Conservation (phyloP, 2,329 filamentous ascomycete species). For the Diatrype stigma region DNA sequence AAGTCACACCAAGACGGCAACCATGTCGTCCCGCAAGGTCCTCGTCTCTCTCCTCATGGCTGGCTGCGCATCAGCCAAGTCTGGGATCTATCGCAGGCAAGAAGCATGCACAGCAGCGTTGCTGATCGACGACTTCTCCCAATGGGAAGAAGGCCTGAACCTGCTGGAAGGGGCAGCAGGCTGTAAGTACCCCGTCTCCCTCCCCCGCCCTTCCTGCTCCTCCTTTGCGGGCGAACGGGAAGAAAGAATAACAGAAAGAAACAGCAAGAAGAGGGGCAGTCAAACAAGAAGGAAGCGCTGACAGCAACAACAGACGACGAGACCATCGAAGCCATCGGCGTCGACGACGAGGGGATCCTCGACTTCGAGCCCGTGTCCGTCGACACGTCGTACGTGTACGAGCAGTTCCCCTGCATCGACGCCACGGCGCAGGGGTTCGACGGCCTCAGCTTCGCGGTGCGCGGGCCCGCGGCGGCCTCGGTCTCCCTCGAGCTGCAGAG, state of each 20-base stretch:
- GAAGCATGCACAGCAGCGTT: slow-evolving; percentile 24
- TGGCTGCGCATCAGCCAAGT: neutral
- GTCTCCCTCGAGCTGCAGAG: slow-evolving; percentile 27
- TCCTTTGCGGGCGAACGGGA: no score
- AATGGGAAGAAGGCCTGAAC: slow-evolving; percentile 22
- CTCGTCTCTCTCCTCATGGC: neutral
- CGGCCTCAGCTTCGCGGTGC: slow-evolving; percentile 23
- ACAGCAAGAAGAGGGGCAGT: no score
- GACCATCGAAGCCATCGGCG: slow-evolving; percentile 21
- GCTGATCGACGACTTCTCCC: slow-evolving; percentile 30
- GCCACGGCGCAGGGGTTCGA: slow-evolving; percentile 15
- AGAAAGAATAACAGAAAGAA: no score
- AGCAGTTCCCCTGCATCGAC: slow-evolving; percentile 23
- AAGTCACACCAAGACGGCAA: neutral
- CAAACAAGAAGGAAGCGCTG: no score
- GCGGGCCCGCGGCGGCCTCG: slow-evolving; percentile 25
- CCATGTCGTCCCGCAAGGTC: neutral
- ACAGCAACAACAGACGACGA: slow-evolving; percentile 23
- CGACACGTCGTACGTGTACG: slow-evolving; percentile 23
- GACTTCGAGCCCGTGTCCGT: slow-evolving; percentile 21
- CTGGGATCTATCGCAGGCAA: neutral
- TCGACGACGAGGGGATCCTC: slow-evolving; percentile 15
- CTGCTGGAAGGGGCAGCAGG: slow-evolving; percentile 20
- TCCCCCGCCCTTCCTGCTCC: neutral
- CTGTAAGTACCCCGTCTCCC: slow-evolving; percentile 15